Conservation (phyloP, 73 alveolate species). For the Effrenium voratum region DNA sequence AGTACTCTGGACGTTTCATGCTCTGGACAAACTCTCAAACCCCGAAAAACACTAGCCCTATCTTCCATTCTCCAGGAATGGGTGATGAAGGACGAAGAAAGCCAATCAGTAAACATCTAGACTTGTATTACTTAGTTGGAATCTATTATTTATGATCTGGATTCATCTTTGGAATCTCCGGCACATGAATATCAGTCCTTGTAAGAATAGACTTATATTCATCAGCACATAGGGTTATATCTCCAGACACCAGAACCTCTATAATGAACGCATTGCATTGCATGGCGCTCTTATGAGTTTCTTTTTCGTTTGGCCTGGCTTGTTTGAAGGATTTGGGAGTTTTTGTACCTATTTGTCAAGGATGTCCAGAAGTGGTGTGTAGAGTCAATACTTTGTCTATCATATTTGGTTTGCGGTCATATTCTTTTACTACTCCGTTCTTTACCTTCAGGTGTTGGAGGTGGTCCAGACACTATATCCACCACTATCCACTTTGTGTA, state of each 20-base stretch:
- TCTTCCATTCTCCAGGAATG: too few relatives aligned
- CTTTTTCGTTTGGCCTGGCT: too few relatives aligned
- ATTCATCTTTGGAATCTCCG: background rate
- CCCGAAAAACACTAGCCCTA: too few relatives aligned
- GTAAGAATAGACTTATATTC: background rate
- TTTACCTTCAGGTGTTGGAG: too few relatives aligned
- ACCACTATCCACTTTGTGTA: too few relatives aligned
- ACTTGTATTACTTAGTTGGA: too few relatives aligned
- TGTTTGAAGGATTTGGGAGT: background rate
- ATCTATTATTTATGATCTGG: background rate
- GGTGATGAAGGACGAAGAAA: too few relatives aligned
- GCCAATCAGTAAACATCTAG: too few relatives aligned
- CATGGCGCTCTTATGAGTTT: background rate
- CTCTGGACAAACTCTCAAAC: too few relatives aligned
- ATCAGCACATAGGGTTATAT: background rate
- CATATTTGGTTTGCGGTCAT: background rate
- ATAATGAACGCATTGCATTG: background rate
- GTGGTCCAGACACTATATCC: too few relatives aligned
- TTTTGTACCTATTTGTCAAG: background rate
- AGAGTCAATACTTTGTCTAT: background rate
- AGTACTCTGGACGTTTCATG: too few relatives aligned
- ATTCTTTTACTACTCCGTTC: too few relatives aligned
- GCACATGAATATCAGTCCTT: background rate
- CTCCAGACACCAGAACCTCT: background rate
- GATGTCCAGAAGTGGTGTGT: background rate